Percentiles rank a stretch among this genome's conserved stretches.
phyloP scores from a whole-genome alignment of 768 basidiomycete species.

The Mycena latifolia region DNA sequence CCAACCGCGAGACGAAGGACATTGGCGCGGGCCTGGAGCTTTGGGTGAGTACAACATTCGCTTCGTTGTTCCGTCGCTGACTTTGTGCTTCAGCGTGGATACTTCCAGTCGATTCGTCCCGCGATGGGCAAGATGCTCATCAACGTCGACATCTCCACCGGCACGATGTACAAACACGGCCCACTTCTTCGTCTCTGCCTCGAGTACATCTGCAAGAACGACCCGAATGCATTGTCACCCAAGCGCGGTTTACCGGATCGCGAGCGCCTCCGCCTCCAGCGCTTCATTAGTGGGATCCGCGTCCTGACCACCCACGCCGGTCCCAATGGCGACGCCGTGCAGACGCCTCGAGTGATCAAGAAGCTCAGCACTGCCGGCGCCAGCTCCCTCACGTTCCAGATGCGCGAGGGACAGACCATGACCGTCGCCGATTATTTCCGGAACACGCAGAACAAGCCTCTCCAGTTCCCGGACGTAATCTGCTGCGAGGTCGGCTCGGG shows the following conservation, averaged over 20 bases:
- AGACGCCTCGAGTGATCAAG: slow-evolving; percentile 60
- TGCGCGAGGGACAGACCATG: slow-evolving; percentile 58
- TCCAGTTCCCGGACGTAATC: slow-evolving; percentile 72
- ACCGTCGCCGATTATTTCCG: slow-evolving; percentile 71
- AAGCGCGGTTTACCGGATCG: slow-evolving; percentile 58
- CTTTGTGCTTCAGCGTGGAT: slow-evolving; percentile 69
- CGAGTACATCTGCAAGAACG: slow-evolving; percentile 53
- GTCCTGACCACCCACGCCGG: slow-evolving; percentile 40
- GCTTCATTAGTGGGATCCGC: slow-evolving; percentile 60
- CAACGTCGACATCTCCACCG: slow-evolving; percentile 73
- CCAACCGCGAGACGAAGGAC: slow-evolving; percentile 56
- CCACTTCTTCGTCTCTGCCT: slow-evolving; percentile 58
- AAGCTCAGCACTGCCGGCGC: slow-evolving; percentile 59
- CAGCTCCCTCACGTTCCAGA: slow-evolving; percentile 53
- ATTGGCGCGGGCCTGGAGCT: slow-evolving; percentile 65
- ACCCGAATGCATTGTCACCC: slow-evolving; percentile 54
- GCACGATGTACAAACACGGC: slow-evolving; percentile 77
- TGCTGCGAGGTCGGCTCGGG: slow-evolving; percentile 70
- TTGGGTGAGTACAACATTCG: slow-evolving; percentile 42
- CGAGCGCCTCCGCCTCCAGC: slow-evolving; percentile 60
- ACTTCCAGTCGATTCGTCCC: slow-evolving; percentile 74
- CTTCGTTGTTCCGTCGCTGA: background rate
- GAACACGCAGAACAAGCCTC: slow-evolving; percentile 60
- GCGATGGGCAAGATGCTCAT: slow-evolving; percentile 65
- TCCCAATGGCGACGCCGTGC: slow-evolving; percentile 28